A percentile compares a stretch with the other conserved stretches of the same genome.
Evolutionary conservation across 495 filamentous ascomycete genomes (phyloP).

Genomic region (Hypoxylon cercidicola): DNA sequence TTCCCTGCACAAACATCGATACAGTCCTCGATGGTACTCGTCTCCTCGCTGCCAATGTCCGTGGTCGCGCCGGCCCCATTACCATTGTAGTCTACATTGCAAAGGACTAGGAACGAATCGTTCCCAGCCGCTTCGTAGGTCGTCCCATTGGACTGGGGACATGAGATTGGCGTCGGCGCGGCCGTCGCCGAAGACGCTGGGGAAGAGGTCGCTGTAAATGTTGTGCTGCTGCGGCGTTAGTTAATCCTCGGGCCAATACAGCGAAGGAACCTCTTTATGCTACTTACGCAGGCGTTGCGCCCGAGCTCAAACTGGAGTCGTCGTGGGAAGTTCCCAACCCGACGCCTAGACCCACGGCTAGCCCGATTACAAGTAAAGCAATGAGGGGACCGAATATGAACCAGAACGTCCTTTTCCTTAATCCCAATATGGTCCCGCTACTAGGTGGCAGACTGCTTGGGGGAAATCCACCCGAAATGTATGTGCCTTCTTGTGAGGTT

Average conservation of each 20-base stretch:
- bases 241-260: too few relatives aligned
- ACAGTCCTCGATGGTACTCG: slow-evolving; percentile 43
- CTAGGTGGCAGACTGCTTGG: slow-evolving; percentile 14
- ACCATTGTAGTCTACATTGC: slow-evolving; percentile 48
- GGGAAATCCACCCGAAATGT: slow-evolving; percentile 3
- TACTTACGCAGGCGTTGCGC: slow-evolving; percentile 18
- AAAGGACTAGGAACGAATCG: slow-evolving; percentile 44
- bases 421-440: slow-evolving; percentile 18
- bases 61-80: slow-evolving; percentile 34
- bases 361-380: slow-evolving; percentile 40
- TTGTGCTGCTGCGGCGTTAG: slow-evolving; percentile 1
- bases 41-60: slow-evolving; percentile 42
- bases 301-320: slow-evolving; percentile 1
- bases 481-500: slow-evolving; percentile 26
- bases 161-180: slow-evolving; percentile 30
- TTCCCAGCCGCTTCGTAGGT: slow-evolving; percentile 34
- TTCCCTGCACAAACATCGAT: slow-evolving; percentile 44
- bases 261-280: neutral
- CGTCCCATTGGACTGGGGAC: slow-evolving; percentile 49
- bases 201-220: slow-evolving; percentile 1
- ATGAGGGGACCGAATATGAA: slow-evolving; percentile 39
- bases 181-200: slow-evolving; percentile 4
- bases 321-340: slow-evolving; percentile 21
- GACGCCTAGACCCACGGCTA: slow-evolving; percentile 47
- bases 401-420: slow-evolving; percentile 40